phyloP scores from a whole-genome alignment of 225 moss, liverwort and hornwort genomes.

The Marchantia polymorpha region DNA sequence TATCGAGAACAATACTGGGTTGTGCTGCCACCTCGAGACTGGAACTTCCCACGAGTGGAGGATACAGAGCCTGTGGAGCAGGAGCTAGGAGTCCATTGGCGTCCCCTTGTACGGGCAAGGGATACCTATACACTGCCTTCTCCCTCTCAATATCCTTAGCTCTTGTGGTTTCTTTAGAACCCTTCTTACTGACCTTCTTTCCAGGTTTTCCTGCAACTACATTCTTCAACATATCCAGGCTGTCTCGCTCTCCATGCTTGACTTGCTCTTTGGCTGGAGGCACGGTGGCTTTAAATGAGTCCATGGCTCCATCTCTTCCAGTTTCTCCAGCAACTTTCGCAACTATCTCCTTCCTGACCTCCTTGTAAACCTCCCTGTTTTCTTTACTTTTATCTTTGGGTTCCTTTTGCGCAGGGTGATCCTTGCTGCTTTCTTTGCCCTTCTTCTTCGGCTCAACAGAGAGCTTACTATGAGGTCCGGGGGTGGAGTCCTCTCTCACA shows the following conservation, averaged over 20 bases:
- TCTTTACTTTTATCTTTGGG: conserved; percentile 44
- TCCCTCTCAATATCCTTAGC: conserved; percentile 47
- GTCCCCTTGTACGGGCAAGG: conserved; percentile 3
- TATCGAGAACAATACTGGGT: conserved; percentile 56
- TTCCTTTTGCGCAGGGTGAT: conserved; percentile 57
- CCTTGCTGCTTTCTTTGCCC: conserved; percentile 58
- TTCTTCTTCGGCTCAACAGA: conserved; percentile 45
- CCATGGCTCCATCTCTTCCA: conserved; percentile 47
- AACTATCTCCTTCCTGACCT: conserved; percentile 46
- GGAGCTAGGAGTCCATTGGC: conserved; percentile 21
- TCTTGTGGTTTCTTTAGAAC: conserved; percentile 43
- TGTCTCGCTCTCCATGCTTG: conserved; percentile 25
- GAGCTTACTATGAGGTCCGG: conserved; percentile 2
- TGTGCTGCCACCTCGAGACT: conserved; percentile 27
- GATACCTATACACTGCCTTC: conserved; percentile 17
- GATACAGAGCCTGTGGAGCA: conserved; percentile 19
- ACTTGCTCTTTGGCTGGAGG: conserved; percentile 25
- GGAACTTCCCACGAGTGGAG: conserved; percentile 22
- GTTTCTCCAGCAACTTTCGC: conserved; percentile 21
- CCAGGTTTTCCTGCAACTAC: conserved; percentile 17
- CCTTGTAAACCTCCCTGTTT: conserved; percentile 58
- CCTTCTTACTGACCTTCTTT: conserved; percentile 29
- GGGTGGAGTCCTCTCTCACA: conserved; percentile 11
- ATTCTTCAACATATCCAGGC: conserved; percentile 25
- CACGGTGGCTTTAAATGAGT: conserved; percentile 40